Conservation (phyloP, 495 filamentous ascomycete species). For the Talaromyces stipitatus region DNA sequence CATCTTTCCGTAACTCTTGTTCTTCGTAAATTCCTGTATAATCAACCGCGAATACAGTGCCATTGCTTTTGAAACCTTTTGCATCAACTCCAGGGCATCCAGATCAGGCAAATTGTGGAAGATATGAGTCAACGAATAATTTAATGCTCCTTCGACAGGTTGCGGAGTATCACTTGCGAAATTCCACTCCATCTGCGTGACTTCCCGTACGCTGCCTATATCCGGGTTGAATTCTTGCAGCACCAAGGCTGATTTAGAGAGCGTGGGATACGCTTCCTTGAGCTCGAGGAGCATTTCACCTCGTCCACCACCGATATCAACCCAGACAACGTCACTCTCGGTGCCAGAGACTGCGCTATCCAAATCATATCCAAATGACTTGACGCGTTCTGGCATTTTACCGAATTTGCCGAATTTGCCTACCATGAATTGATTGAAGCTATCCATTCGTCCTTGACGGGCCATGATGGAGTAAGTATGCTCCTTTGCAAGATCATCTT, state of each 20-base stretch:
- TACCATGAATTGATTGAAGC: slow-evolving; percentile 35
- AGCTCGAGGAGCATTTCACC: slow-evolving; percentile 45
- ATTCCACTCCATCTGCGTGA: slow-evolving; percentile 28
- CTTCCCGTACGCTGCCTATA: slow-evolving; percentile 18
- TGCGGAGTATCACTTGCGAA: slow-evolving; percentile 24
- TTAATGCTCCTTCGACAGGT: slow-evolving; percentile 27
- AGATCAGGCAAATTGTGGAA: slow-evolving; percentile 37
- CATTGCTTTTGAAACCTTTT: slow-evolving; percentile 38
- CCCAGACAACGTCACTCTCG: slow-evolving; percentile 21
- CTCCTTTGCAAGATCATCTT: slow-evolving; percentile 17
- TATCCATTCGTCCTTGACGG: slow-evolving; percentile 28
- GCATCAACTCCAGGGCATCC: slow-evolving; percentile 27
- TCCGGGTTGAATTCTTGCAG: slow-evolving; percentile 38
- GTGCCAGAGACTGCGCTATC: slow-evolving; percentile 20
- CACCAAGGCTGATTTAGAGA: slow-evolving; percentile 30
- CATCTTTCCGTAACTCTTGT: slow-evolving; percentile 21
- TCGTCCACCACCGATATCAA: slow-evolving; percentile 49
- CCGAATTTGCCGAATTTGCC: slow-evolving; percentile 28
- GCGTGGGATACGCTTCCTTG: slow-evolving; percentile 28
- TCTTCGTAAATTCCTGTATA: slow-evolving; percentile 34
- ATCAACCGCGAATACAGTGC: slow-evolving; percentile 34
- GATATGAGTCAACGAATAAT: slow-evolving; percentile 37
- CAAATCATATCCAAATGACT: slow-evolving; percentile 21
- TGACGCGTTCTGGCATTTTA: slow-evolving; percentile 22
- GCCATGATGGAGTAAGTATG: slow-evolving; percentile 35